phyloP scores from a whole-genome alignment of 148 eudicot species.

The Amaranthus cruentus region DNA sequence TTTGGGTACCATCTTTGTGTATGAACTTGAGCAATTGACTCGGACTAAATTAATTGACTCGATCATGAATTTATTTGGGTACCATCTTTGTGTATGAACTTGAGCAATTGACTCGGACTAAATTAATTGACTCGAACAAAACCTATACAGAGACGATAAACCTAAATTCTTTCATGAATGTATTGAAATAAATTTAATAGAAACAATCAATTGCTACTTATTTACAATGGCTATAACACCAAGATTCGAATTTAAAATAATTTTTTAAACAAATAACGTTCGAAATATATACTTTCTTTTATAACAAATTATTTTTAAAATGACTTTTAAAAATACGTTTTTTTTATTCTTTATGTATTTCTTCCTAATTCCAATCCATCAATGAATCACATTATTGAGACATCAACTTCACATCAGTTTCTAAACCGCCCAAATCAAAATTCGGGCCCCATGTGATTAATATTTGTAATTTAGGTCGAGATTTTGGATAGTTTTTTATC shows the following conservation, averaged over 20 bases:
- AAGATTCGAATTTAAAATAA: too few species aligned
- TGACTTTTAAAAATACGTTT: background rate
- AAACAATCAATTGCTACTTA: too few species aligned
- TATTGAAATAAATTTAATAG: background rate
- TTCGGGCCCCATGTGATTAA: constrained; percentile 12
- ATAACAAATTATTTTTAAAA: constrained; percentile 7
- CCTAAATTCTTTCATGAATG: background rate
- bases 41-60: too few species aligned
- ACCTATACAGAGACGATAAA: background rate
- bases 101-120: too few species aligned
- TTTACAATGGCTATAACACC: too few species aligned
- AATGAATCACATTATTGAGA: constrained; percentile 10
- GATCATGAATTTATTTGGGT: too few species aligned
- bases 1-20: too few species aligned
- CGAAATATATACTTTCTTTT: too few species aligned
- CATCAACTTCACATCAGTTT: constrained; percentile 19
- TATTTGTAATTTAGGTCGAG: constrained; percentile 18
- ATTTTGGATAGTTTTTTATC: background rate
- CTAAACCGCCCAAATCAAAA: constrained; percentile 28
- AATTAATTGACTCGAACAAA: too few species aligned
- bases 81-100: too few species aligned
- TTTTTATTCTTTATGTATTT: constrained; percentile 1
- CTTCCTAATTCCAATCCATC: background rate
- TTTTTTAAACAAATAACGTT: background rate
- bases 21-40: too few species aligned